Evolutionary conservation across 1,139 yeast genomes (phyloP).

Genomic region (Zhuliangozyma parablackwelliae): DNA sequence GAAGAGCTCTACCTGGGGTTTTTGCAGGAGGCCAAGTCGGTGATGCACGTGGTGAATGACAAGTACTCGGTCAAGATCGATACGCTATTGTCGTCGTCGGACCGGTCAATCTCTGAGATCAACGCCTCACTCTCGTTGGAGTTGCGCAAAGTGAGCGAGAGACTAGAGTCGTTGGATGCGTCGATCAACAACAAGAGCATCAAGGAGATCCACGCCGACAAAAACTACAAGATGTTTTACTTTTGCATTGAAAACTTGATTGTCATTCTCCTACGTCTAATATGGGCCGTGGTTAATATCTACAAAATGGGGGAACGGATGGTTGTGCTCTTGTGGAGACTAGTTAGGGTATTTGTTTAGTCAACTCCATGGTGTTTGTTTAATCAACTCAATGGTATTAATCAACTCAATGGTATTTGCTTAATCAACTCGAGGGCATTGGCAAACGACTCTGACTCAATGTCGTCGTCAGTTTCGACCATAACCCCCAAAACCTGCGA

Average conservation of each 20-base stretch:
- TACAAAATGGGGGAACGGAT: conserved; percentile 37
- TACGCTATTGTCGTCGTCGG: conserved; percentile 63
- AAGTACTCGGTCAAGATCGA: conserved; percentile 54
- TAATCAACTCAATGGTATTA: background rate
- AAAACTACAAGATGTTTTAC: conserved; percentile 35
- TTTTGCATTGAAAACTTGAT: conserved; percentile 42
- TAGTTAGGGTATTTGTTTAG: conserved; percentile 26
- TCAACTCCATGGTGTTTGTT: background rate
- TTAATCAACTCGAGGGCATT: no score
- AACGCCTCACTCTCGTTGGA: conserved; percentile 76
- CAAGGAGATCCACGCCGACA: conserved; percentile 15
- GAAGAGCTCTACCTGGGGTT: conserved; percentile 31
- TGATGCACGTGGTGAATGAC: conserved; percentile 38
- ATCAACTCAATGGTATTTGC: no score
- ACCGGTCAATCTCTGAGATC: conserved; percentile 75
- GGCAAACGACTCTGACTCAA: no score
- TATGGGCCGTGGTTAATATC: conserved; percentile 69
- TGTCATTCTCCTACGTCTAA: conserved; percentile 57
- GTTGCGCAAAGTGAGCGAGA: conserved; percentile 64
- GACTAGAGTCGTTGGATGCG: conserved; percentile 52
- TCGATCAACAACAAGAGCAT: conserved; percentile 25
- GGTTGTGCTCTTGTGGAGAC: conserved; percentile 29
- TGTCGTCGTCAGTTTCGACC: background rate
- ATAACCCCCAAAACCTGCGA: background rate
- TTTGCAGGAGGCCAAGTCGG: conserved; percentile 32